Conservation (phyloP, 73 alveolate genomes). For the Halteria grandinella region DNA sequence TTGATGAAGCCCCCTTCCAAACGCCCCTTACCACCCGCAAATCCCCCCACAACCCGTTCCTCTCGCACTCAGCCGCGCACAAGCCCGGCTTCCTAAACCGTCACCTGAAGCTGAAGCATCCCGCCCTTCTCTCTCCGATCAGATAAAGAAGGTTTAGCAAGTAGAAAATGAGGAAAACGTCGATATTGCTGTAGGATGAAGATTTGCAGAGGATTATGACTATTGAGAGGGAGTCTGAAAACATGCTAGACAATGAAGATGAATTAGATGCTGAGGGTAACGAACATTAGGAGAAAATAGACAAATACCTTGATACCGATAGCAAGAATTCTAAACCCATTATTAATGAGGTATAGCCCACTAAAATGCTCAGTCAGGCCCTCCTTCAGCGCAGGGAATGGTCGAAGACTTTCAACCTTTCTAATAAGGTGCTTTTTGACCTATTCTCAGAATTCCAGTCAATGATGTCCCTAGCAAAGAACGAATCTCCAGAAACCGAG, state of each 20-base stretch:
- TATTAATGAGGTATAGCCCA: too few species aligned
- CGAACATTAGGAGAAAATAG: not conserved
- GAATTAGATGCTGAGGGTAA: not conserved
- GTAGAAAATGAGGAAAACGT: too few species aligned
- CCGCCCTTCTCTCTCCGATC: too few species aligned
- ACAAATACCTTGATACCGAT: not conserved
- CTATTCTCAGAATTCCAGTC: conserved; percentile 45
- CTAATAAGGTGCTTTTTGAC: conserved; percentile 13
- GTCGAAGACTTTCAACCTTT: conserved; percentile 2
- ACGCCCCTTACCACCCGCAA: too few species aligned
- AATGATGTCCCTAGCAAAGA: conserved; percentile 19
- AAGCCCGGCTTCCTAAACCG: too few species aligned
- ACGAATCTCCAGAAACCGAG: not conserved
- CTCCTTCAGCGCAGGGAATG: conserved; percentile 11
- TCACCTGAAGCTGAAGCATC: too few species aligned
- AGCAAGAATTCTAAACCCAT: not conserved
- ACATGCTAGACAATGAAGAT: not conserved
- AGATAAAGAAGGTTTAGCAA: too few species aligned
- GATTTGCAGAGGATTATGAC: not conserved
- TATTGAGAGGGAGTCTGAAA: not conserved
- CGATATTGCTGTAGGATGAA: not conserved
- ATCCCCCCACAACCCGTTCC: too few species aligned
- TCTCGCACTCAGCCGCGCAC: too few species aligned
- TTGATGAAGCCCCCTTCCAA: too few species aligned
- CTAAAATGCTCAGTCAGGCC: conserved; percentile 22